Percentiles rank a stretch among this genome's conserved stretches.
Conservation (phyloP, 306 rosid genomes). For the Luffa aegyptiaca region DNA sequence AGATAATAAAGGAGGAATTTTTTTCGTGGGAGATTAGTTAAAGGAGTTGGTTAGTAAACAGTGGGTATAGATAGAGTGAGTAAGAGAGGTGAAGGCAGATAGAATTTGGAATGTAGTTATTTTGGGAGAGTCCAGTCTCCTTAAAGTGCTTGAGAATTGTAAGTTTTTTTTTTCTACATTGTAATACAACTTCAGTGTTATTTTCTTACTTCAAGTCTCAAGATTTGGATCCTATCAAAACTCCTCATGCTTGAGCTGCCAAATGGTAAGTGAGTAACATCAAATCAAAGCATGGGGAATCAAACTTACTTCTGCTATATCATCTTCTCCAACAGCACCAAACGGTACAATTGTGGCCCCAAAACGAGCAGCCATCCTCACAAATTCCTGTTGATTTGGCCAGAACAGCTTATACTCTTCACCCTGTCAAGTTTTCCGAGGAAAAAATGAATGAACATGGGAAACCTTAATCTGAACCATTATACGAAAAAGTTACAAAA, state of each 20-base stretch:
- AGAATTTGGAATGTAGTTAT: background rate
- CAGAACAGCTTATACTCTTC: constrained; percentile 79
- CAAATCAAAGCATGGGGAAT: background rate
- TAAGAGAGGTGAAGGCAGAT: background rate
- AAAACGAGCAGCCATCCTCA: constrained; percentile 91
- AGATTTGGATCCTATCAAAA: background rate
- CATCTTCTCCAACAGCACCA: constrained; percentile 94
- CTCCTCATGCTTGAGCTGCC: background rate
- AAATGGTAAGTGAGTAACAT: background rate
- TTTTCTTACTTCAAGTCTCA: background rate
- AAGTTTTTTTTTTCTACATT: background rate
- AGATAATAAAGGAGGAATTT: background rate
- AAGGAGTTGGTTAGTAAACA: background rate
- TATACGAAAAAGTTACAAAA: background rate
- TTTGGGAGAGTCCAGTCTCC: background rate
- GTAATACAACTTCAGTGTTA: background rate
- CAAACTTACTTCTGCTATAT: constrained; percentile 52
- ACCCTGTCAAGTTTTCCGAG: constrained; percentile 39
- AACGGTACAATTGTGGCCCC: constrained; percentile 95
- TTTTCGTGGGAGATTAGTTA: background rate
- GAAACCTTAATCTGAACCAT: background rate
- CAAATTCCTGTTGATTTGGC: constrained; percentile 83
- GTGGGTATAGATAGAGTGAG: background rate
- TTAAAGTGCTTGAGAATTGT: background rate
- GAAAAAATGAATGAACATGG: background rate